Conservation (phyloP, 2,329 filamentous ascomycete species). For the Tolypocladium pustulatum region DNA sequence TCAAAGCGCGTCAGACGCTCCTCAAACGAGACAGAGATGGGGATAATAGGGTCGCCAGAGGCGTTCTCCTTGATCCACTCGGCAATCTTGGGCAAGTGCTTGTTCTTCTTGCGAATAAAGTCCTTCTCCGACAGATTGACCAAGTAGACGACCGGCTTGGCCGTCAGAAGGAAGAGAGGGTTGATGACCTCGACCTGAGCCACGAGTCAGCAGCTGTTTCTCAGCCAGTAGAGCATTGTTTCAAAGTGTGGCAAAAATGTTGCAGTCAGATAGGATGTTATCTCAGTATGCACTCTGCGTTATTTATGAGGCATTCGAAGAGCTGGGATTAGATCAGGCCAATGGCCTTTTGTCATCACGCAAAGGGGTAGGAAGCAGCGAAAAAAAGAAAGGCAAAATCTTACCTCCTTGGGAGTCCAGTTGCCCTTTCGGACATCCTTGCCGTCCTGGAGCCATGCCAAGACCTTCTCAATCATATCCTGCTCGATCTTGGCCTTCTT, state of each 20-base stretch:
- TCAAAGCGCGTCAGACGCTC: constrained; percentile 78
- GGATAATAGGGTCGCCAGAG: constrained; percentile 79
- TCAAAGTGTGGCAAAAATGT: constrained; percentile 3
- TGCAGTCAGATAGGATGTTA: constrained; percentile 61
- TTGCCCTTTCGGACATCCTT: constrained; percentile 88
- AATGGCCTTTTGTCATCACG: constrained; percentile 98
- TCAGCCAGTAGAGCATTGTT: not conserved
- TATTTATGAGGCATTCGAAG: constrained; percentile 80
- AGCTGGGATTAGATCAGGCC: constrained; percentile 99
- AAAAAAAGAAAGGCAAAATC: constrained; percentile 21
- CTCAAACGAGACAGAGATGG: constrained; percentile 86
- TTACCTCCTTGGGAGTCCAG: constrained; percentile 93
- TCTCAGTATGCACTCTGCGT: constrained; percentile 83
- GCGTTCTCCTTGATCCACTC: constrained; percentile 94
- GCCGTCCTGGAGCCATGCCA: constrained; percentile 72
- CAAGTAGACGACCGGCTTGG: constrained; percentile 94
- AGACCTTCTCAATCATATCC: constrained; percentile 82
- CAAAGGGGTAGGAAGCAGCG: constrained; percentile 22
- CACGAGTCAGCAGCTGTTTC: constrained; percentile 11
- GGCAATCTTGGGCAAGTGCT: constrained; percentile 86
- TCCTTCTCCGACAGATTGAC: constrained; percentile 97
- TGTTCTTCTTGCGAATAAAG: constrained; percentile 98
- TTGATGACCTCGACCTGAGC: constrained; percentile 91
- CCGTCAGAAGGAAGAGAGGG: constrained; percentile 85
- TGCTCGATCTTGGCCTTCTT: constrained; percentile 96